A percentile compares a stretch with the other conserved stretches of the same genome.
These are phyloP conservation scores for Lactuca sativa DNA, from an alignment of 129 eudicot species.

Conservation along the genomic window DNA sequence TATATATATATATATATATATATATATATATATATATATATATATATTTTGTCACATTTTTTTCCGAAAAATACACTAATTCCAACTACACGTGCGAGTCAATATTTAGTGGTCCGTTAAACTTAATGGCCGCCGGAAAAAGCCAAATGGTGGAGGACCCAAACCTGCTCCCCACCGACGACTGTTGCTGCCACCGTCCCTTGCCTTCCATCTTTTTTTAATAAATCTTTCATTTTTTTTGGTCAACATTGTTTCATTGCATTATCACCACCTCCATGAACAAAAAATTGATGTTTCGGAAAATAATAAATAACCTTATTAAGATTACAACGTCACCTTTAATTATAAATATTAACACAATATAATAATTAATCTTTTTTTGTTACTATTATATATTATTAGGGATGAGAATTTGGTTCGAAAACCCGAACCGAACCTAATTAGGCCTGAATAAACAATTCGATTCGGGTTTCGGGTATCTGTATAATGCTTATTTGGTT, in stretches of 20 bases:
- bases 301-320: slow-evolving; percentile 4
- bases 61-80: too few relatives aligned
- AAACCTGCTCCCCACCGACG: slow-evolving; percentile 29
- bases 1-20: too few relatives aligned
- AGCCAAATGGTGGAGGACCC: slow-evolving; percentile 32
- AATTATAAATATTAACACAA: too few relatives aligned
- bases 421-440: too few relatives aligned
- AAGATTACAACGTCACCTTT: background rate
- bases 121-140: slow-evolving; percentile 25
- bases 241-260: slow-evolving; percentile 17
- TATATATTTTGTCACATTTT: too few relatives aligned
- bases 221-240: slow-evolving; percentile 9
- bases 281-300: slow-evolving; percentile 21
- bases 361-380: too few relatives aligned
- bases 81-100: background rate
- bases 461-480: too few relatives aligned
- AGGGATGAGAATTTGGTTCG: too few relatives aligned
- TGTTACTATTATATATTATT: too few relatives aligned
- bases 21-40: too few relatives aligned
- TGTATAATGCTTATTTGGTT: too few relatives aligned
- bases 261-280: background rate
- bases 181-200: slow-evolving; percentile 28
- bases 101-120: slow-evolving; percentile 10
- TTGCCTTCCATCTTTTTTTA: background rate
- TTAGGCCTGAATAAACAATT: too few relatives aligned